Evolutionary conservation across 2,329 filamentous ascomycete species (phyloP), one percentile per base, ranked within the genome.

Genomic region (Ophiostoma fasciatum): DNA sequence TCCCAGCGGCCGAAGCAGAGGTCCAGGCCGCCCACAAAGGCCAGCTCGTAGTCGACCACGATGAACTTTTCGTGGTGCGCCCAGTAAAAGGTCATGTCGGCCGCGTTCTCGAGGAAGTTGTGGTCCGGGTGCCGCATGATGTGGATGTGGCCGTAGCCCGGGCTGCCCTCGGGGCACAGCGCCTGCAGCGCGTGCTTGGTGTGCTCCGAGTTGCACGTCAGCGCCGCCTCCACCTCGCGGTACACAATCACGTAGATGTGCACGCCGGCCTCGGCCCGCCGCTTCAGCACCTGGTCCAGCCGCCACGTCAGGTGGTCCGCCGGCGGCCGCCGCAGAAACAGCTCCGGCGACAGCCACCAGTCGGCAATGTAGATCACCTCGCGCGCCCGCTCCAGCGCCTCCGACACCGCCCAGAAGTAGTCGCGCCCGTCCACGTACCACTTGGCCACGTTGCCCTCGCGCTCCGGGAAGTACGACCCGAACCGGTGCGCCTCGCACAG

Each of bases 51-150:
- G 58, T 96, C 90, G 36, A 96, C 81, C 14, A 98, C 82, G 37
- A 96, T 81, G 51, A 94, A 92, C 54, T 98, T 98, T 50, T 98
- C 90, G 53, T 98, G 90, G 53, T 98, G 90, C 0, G 90, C 90
- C 75, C 88, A 96, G 61, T 94, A 94, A 51, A 94, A 84, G 1
- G 85, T 94, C 82, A 94, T 92, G 48, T 96, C 88, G 21, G 82
- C 82, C 3, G 80, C 82, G 49, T 94, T 94, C 49, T 94, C 85
- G 34, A 96, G 74, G 3, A 94, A 71, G 45, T 94, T 94, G 60
- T 96, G 88, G 54, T 96, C 88, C 0, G 88, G 88, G 57, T 96
- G 88, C 21, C 88, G 74, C 72, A 92, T 80, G 35, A 94, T 66
- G 25, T 66, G 71, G 52, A 98, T 96, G 52, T 96, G 96, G 32